Percentiles rank a stretch among this genome's conserved stretches.
Evolutionary conservation across 2,329 filamentous ascomycete species (phyloP).

Genomic region (Purpureocillium lavendulum): DNA sequence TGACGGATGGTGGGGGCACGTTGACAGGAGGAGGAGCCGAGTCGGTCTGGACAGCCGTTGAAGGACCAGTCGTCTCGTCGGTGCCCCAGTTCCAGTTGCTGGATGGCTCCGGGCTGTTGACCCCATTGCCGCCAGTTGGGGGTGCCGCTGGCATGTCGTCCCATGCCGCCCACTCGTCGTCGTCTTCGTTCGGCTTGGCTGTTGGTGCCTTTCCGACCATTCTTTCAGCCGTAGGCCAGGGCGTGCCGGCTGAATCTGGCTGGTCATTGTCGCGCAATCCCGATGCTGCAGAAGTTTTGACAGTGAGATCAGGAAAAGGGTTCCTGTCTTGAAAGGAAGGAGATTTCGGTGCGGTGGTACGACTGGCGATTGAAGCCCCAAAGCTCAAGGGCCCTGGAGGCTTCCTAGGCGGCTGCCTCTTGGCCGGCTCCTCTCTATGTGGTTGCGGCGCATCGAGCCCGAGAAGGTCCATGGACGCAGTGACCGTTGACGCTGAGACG

Average conservation of each 20-base stretch:
- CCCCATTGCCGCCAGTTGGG: conserved; percentile 10
- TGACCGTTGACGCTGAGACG: too few relatives aligned
- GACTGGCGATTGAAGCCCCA: conserved; percentile 16
- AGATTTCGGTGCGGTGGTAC: conserved; percentile 40
- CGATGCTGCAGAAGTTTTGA: conserved; percentile 32
- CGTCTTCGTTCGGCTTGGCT: conserved; percentile 18
- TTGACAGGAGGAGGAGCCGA: conserved; percentile 63
- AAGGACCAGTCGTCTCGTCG: conserved; percentile 21
- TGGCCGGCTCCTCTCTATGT: conserved; percentile 4
- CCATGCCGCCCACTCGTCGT: conserved; percentile 44
- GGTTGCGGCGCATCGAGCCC: conserved; percentile 22
- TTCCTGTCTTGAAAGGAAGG: conserved; percentile 46
- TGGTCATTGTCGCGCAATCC: conserved; percentile 24
- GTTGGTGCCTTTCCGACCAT: too few relatives aligned
- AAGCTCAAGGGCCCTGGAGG: conserved; percentile 21
- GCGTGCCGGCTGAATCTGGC: conserved; percentile 31
- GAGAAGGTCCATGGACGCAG: conserved; percentile 29
- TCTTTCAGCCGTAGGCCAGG: conserved; percentile 27
- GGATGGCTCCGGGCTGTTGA: conserved; percentile 9
- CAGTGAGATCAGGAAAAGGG: conserved; percentile 39
- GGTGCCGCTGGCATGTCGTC: conserved; percentile 30
- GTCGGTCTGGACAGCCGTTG: conserved; percentile 16
- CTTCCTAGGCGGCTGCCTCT: conserved; percentile 19
- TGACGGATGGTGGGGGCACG: conserved; percentile 76
- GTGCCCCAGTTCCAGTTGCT: conserved; percentile 44